Base-by-base conservation (phyloP, 2,329 filamentous ascomycete species). In the Ophiostoma quercus region DNA sequence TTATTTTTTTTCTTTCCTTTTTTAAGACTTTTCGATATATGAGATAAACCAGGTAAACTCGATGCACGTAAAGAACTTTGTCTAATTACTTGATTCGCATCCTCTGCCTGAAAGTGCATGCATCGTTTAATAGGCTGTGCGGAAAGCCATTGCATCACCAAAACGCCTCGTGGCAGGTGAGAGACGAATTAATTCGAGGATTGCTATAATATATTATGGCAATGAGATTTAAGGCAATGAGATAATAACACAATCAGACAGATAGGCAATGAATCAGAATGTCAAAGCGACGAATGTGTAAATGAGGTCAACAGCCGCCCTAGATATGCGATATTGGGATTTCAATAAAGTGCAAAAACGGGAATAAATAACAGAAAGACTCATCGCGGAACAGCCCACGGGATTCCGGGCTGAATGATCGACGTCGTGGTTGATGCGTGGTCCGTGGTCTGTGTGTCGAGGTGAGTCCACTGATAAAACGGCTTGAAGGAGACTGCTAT, bases 391-490 rank as follows among this genome's bases (percentile, higher is more conserved):
- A 16, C 51, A 57, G 51, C 25, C 14, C 25, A 25, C 57, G 57
- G 57, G 22, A 25, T 22, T 57, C 29, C 22, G 57, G 57, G 29
- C 60, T 37, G 60, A 32, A 37, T 63, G 60, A 63, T 63, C 60
- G 60, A 63, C 60, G 60, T 3, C 60, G 60, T 63, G 57, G 57
- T 62, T 29, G 57, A 32, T 62, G 57, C 51, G 16, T 32, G 3
- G 60, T 29, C 29, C 9, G 60, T 37, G 60, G 60, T 63, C 60
- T 37, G 60, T 63, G 60, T 63, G 60, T 63, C 32, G 32, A 37
- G 32, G 32, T 12, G 16, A 62, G 25, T 19, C 57, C 57, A 62
- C 25, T 25, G 51, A 41, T 41, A 41, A 41, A 41, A 41, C 39
- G 39, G 39, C 8, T 34, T 3, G 8, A 34, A 34, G 39, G 39